Evolutionary conservation across 208 protist genomes (phyloP).

Genomic region (Wallacemonas rigidus): DNA sequence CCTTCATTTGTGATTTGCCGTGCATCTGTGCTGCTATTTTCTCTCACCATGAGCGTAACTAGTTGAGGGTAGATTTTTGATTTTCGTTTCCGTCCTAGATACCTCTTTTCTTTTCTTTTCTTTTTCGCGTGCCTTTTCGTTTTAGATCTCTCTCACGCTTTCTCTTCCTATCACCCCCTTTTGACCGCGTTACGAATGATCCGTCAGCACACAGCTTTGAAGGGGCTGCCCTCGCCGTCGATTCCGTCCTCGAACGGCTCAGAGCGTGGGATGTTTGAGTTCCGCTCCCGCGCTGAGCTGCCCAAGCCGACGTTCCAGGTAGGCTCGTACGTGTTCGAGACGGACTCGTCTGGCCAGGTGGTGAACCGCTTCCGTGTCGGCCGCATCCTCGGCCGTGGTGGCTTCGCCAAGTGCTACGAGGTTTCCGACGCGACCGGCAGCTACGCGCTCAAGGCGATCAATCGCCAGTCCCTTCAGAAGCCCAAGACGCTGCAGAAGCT

Average conservation of each 20-base stretch:
- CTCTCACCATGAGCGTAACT: no score
- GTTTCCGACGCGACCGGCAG: slow-evolving; percentile 80
- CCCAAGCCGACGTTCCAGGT: slow-evolving; percentile 51
- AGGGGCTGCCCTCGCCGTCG: not conserved
- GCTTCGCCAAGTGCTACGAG: slow-evolving; percentile 97
- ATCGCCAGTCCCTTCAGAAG: slow-evolving; percentile 92
- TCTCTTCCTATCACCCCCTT: not conserved
- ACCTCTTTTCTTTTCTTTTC: not conserved
- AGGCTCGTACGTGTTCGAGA: slow-evolving; percentile 56
- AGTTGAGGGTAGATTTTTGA: not conserved
- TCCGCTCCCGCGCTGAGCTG: slow-evolving; percentile 19
- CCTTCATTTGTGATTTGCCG: no score
- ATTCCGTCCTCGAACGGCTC: not conserved
- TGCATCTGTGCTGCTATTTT: no score
- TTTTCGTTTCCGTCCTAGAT: slow-evolving; percentile 8
- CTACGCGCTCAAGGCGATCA: slow-evolving; percentile 96
- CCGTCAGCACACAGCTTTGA: not conserved
- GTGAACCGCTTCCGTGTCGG: slow-evolving; percentile 56
- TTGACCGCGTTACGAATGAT: slow-evolving; percentile 1
- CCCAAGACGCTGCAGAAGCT: slow-evolving; percentile 95
- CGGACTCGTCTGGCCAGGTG: slow-evolving; percentile 44
- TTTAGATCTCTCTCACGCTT: not conserved
- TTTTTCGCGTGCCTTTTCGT: slow-evolving; percentile 3
- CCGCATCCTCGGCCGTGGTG: slow-evolving; percentile 90
- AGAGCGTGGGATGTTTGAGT: not conserved